Conservation (phyloP, 2,329 filamentous ascomycete genomes). For the Fusarium xyrophilum region DNA sequence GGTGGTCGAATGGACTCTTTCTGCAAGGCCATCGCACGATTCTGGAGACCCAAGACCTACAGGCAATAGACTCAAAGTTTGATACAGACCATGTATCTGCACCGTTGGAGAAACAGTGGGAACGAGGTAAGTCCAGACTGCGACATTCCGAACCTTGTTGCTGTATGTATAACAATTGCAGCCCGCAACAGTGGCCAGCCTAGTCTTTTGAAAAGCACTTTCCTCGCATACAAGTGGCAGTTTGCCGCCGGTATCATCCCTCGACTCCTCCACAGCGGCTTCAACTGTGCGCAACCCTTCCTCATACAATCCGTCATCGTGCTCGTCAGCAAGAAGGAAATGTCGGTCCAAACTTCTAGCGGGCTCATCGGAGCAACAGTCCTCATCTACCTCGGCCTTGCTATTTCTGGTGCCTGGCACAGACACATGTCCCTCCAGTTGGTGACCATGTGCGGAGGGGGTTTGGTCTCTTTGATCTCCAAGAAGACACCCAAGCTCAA, state of each 20-base stretch:
- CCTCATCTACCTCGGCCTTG: slow-evolving; percentile 52
- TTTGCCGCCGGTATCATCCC: slow-evolving; percentile 46
- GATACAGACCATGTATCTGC: slow-evolving; percentile 30
- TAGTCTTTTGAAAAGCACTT: slow-evolving; percentile 39
- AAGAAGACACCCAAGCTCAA: slow-evolving; percentile 51
- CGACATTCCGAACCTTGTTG: rapidly evolving
- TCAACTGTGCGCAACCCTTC: slow-evolving; percentile 55
- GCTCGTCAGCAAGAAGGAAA: slow-evolving; percentile 42
- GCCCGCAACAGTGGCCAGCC: slow-evolving; percentile 28
- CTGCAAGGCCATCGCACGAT: slow-evolving; percentile 34
- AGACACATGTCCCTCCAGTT: slow-evolving; percentile 48
- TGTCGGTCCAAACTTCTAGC: slow-evolving; percentile 42
- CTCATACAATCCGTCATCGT: slow-evolving; percentile 49
- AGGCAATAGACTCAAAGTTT: slow-evolving; percentile 42
- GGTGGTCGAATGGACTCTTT: slow-evolving; percentile 48
- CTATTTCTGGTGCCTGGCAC: slow-evolving; percentile 45
- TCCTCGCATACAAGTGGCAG: slow-evolving; percentile 42
- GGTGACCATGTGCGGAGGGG: slow-evolving; percentile 48
- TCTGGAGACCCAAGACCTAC: slow-evolving; percentile 39
- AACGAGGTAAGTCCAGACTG: slow-evolving; percentile 4
- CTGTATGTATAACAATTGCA: neutral
- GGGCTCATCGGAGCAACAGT: slow-evolving; percentile 52
- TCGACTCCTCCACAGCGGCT: slow-evolving; percentile 49
- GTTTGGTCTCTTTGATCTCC: slow-evolving; percentile 56
- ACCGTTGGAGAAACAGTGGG: slow-evolving; percentile 37